Conservation (phyloP, 1,284 basidiomycete species). For the Ceratobasidium sp. region DNA sequence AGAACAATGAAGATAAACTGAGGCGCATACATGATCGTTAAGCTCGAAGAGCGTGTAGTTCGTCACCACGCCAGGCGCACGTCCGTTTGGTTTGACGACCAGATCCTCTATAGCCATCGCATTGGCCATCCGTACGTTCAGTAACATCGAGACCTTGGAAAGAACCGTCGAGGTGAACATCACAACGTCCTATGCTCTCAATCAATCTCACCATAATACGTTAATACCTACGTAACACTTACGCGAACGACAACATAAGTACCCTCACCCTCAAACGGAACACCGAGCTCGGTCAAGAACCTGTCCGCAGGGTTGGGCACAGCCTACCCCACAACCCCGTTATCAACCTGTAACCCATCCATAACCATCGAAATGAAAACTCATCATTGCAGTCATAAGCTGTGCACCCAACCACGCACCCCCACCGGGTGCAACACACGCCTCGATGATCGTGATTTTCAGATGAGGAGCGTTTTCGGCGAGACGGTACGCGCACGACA, state of each 20-base stretch:
- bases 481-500: constrained; percentile 67
- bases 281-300: constrained; percentile 77
- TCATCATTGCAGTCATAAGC: constrained; percentile 84
- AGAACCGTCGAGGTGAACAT: constrained; percentile 85
- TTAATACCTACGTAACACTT: background rate
- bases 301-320: constrained; percentile 83
- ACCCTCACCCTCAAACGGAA: constrained; percentile 86
- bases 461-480: constrained; percentile 66
- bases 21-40: constrained; percentile 70
- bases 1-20: background rate
- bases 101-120: constrained; percentile 82
- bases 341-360: background rate
- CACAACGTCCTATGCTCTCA: constrained; percentile 68
- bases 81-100: constrained; percentile 75
- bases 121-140: constrained; percentile 81
- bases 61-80: constrained; percentile 84
- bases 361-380: background rate
- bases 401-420: constrained; percentile 83
- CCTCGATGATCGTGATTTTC: constrained; percentile 66
- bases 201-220: background rate
- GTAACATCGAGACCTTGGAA: constrained; percentile 74
- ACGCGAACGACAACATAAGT: constrained; percentile 72
- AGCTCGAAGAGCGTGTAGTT: constrained; percentile 88
- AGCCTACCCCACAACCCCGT: constrained; percentile 57
- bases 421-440: constrained; percentile 65